Conservation (phyloP, 2,329 filamentous ascomycete species). For the Aspergillus texensis region DNA sequence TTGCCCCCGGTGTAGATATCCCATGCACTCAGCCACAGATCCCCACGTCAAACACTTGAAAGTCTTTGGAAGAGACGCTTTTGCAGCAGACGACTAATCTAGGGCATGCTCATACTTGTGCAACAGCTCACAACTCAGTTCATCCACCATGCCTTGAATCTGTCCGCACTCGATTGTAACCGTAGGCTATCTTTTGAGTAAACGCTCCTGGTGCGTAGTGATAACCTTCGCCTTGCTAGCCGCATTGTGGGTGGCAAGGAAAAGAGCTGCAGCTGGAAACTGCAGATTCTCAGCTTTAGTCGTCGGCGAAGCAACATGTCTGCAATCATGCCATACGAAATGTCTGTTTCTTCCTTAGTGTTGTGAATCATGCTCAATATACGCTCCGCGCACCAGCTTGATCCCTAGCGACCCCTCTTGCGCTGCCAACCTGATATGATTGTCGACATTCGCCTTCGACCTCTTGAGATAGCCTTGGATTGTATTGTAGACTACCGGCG, state of each 20-base stretch:
- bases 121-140: slow-evolving; percentile 65
- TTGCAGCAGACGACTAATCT: slow-evolving; percentile 9
- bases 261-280: background rate
- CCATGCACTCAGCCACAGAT: slow-evolving; percentile 55
- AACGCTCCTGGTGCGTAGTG: background rate
- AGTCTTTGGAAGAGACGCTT: slow-evolving; percentile 39
- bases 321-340: background rate
- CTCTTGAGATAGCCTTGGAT: slow-evolving; percentile 51
- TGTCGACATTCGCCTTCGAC: slow-evolving; percentile 40
- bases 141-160: slow-evolving; percentile 89
- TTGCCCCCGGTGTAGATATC: slow-evolving; percentile 61
- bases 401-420: background rate
- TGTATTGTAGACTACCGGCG: slow-evolving; percentile 45
- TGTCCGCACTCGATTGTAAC: slow-evolving; percentile 65
- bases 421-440: slow-evolving; percentile 26
- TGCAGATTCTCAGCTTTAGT: background rate
- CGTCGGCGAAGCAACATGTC: background rate
- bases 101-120: slow-evolving; percentile 23
- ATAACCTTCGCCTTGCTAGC: background rate
- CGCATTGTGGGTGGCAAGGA: background rate
- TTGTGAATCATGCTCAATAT: background rate
- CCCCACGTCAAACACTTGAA: slow-evolving; percentile 61
- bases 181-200: slow-evolving; percentile 25
- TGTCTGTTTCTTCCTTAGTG: background rate
- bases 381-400: background rate